A percentile compares a stretch with the other conserved stretches of the same genome.
These are phyloP conservation scores for Xylaria multiplex DNA, from an alignment of 2,329 filamentous ascomycete genomes.

Conservation along the genomic window DNA sequence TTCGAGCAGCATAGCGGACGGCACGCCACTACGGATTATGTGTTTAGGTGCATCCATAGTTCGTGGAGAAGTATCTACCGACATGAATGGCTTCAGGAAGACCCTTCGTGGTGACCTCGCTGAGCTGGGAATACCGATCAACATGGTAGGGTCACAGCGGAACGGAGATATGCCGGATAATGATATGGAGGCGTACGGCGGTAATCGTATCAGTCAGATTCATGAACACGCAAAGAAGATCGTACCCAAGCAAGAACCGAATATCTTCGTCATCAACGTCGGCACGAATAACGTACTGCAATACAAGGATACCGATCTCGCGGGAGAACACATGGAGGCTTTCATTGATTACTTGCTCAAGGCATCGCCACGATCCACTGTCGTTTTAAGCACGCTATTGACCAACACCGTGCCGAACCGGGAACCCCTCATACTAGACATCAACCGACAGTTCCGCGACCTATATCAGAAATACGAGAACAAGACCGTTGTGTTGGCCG, in stretches of 20 bases:
- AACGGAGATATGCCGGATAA: constrained; percentile 49
- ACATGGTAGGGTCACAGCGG: constrained; percentile 50
- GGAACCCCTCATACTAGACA: constrained; percentile 44
- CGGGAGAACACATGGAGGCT: constrained; percentile 43
- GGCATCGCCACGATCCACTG: constrained; percentile 44
- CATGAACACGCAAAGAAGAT: constrained; percentile 44
- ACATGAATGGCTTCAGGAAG: constrained; percentile 43
- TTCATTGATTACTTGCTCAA: constrained; percentile 47
- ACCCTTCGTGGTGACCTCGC: constrained; percentile 45
- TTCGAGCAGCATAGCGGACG: constrained; percentile 43
- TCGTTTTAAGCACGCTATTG: constrained; percentile 47
- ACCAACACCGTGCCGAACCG: constrained; percentile 45
- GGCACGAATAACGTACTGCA: constrained; percentile 51
- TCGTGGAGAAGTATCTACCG: constrained; percentile 44
- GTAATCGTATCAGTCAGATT: constrained; percentile 46
- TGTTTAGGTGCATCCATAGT: constrained; percentile 47
- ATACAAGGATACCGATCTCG: constrained; percentile 41
- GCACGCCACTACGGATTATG: constrained; percentile 48
- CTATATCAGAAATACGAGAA: constrained; percentile 41
- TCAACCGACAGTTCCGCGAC: constrained; percentile 47
- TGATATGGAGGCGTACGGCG: constrained; percentile 49
- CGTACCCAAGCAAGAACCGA: constrained; percentile 44
- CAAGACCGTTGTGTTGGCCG: constrained; percentile 47
- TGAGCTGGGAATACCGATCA: constrained; percentile 39
- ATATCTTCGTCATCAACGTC: constrained; percentile 49